Base-by-base conservation (phyloP, 129 eudicot species). In the Escallonia rubra region DNA sequence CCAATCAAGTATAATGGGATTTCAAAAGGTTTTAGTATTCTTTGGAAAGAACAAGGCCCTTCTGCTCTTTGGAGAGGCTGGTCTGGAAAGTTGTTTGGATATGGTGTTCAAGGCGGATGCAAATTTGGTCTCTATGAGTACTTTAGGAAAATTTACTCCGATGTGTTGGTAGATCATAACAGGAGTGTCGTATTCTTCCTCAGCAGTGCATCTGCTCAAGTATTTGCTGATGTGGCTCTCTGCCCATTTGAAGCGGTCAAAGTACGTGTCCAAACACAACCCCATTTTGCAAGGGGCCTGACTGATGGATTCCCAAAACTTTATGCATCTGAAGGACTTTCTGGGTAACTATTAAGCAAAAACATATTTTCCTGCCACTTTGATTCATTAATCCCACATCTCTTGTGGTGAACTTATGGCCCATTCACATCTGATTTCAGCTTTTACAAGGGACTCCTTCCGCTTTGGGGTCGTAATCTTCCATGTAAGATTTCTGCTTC, bases 381-480 rank as follows among this genome's bases (percentile, higher is more conserved):
- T 46, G 38, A 38, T 7, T 14, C 9, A 10, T 42, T 49, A 14
- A 12, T 57, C 47, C 55, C 44, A 46, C 6, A 61, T 68, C 39
- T 11, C 52, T 40, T 11, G 6, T 49, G 47, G 3, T 51, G 43
- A 70, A 61, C 57, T 57, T 60, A 50, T 60, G 41, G 34, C 14
- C 50, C n/a, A 14, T 71, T 50, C 39, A 14, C 54, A 15, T 42
- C 44, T 68, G 40, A 8, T 76, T 82, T 75, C 89, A 88, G 91
- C 43, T 86, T 93, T 71, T 86, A 89, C 86, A 93, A 80, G 77
- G 98, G 98, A 45, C 86, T 93, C 10, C 55, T 84, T 80, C 98
- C 98, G 15, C 95, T 93, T 67, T 93, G 98, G 98, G 95, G 96
- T n/a, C 96, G 96, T 38, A 89, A 93, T 65, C 91, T 93, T 78